Conservation (phyloP, 2,329 filamentous ascomycete species). For the Pseudocercospora eumusae region DNA sequence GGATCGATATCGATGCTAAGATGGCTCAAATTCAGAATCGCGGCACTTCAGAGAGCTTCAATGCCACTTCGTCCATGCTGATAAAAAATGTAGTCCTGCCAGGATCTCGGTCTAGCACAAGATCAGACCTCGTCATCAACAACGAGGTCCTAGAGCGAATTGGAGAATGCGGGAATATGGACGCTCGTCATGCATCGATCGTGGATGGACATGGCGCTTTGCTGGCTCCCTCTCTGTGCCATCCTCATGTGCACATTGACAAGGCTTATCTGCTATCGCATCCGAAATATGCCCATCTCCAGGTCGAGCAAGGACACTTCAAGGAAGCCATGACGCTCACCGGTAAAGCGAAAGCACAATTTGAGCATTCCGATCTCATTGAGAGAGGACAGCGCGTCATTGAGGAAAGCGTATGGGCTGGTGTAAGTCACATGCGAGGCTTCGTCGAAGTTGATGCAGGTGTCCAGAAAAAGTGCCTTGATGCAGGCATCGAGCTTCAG, state of each 20-base stretch:
- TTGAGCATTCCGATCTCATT: constrained; percentile 63
- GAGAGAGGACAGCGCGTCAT: constrained; percentile 65
- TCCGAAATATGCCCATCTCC: constrained; percentile 61
- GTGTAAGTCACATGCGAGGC: constrained; percentile 68
- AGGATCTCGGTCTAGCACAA: constrained; percentile 6
- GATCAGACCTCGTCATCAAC: constrained; percentile 23
- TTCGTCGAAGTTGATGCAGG: constrained; percentile 71
- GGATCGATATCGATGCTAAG: constrained; percentile 41
- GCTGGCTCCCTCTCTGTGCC: constrained; percentile 62
- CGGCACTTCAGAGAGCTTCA: not conserved
- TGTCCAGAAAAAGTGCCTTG: constrained; percentile 59
- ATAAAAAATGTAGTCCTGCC: constrained; percentile 23
- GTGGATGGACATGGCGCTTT: constrained; percentile 48
- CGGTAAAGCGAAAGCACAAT: constrained; percentile 62
- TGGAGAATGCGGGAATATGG: not conserved
- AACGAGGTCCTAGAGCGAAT: constrained; percentile 13
- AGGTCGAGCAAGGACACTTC: constrained; percentile 63
- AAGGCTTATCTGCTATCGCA: constrained; percentile 63
- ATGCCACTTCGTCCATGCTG: not conserved
- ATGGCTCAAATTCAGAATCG: constrained; percentile 35
- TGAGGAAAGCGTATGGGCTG: constrained; percentile 63
- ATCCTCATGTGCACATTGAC: constrained; percentile 73
- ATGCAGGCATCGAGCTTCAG: constrained; percentile 60
- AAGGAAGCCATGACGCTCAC: constrained; percentile 64
- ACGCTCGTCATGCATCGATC: constrained; percentile 13